phyloP scores from a whole-genome alignment of 768 basidiomycete species.

The Lactifluus rugatus region DNA sequence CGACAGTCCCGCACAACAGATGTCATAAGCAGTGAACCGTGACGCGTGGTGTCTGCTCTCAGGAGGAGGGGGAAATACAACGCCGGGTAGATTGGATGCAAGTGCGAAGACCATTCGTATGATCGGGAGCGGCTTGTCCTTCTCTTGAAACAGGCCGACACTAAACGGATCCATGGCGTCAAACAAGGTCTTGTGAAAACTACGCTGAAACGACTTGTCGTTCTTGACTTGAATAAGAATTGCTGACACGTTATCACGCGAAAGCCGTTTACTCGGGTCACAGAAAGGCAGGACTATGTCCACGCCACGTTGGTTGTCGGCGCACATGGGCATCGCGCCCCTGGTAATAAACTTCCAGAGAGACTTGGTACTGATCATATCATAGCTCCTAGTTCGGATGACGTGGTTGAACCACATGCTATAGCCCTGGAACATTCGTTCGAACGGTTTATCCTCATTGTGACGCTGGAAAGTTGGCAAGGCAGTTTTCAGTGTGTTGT shows the following conservation, averaged over 20 bases:
- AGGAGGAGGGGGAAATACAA: neutral
- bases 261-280: neutral
- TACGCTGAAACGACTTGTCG: no score
- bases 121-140: neutral
- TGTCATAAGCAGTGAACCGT: no score
- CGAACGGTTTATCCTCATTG: neutral
- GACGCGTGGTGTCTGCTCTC: neutral
- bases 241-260: neutral
- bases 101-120: neutral
- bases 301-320: neutral
- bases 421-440: neutral
- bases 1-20: no score
- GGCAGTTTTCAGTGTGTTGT: neutral
- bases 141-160: neutral
- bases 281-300: neutral
- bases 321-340: neutral
- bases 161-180: neutral
- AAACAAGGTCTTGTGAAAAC: neutral
- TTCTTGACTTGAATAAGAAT: neutral
- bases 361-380: neutral
- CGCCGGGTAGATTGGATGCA: neutral
- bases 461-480: neutral
- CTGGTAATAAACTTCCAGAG: neutral
- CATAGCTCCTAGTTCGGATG: neutral
- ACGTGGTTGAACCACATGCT: neutral